Conservation (phyloP, 352 stramenopile species). For the Hyaloperonospora arabidopsidis region DNA sequence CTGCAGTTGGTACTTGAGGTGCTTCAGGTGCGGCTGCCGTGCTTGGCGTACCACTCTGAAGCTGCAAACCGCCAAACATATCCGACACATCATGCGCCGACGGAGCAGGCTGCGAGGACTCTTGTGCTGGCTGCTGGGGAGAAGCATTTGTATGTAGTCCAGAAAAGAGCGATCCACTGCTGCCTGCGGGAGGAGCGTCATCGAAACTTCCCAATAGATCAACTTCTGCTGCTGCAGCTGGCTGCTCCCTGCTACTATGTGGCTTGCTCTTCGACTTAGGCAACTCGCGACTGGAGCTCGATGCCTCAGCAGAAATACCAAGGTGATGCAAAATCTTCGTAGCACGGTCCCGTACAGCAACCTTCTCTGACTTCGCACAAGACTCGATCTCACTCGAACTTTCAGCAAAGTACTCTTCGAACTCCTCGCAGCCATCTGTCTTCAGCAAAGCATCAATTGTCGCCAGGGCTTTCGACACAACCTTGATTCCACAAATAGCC, state of each 20-base stretch:
- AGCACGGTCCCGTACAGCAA: constrained; percentile 63
- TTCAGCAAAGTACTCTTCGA: constrained; percentile 79
- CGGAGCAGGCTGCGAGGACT: constrained; percentile 18
- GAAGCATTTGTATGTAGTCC: constrained; percentile 41
- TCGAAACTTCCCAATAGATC: constrained; percentile 73
- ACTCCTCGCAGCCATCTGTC: constrained; percentile 73
- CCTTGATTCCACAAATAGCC: constrained; percentile 56
- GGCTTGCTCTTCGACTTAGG: constrained; percentile 26
- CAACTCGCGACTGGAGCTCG: constrained; percentile 22
- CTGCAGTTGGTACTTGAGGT: constrained; percentile 14
- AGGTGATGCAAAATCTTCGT: constrained; percentile 64
- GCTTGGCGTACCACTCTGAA: constrained; percentile 40
- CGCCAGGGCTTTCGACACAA: constrained; percentile 90
- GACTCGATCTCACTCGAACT: constrained; percentile 68
- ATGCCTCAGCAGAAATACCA: constrained; percentile 36
- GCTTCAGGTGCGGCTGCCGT: constrained; percentile 15
- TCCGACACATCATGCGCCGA: constrained; percentile 37
- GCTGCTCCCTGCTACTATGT: constrained; percentile 33
- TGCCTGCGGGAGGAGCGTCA: constrained; percentile 33
- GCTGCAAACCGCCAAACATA: constrained; percentile 72
- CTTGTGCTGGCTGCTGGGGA: constrained; percentile 23
- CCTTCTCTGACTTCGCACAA: constrained; percentile 71
- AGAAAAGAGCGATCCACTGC: constrained; percentile 46
- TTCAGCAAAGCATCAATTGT: constrained; percentile 88
- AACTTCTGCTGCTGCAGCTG: constrained; percentile 30